phyloP scores from a whole-genome alignment of 345 rosid genomes.

The Heritiera fomes region DNA sequence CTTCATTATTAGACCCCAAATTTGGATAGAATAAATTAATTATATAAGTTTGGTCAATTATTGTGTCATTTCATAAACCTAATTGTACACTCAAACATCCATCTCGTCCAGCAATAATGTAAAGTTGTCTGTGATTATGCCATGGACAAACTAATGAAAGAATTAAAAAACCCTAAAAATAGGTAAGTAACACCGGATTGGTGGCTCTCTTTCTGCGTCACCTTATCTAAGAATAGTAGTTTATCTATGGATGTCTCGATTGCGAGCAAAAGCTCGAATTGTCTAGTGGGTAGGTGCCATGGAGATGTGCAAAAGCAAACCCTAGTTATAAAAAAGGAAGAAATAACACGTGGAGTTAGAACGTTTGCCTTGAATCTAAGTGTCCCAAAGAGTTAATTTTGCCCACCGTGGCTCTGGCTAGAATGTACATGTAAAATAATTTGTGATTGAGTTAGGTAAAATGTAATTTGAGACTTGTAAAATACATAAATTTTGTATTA shows the following conservation, averaged over 20 bases:
- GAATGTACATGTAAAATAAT: too few relatives aligned
- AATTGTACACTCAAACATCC: neutral
- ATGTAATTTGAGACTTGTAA: too few relatives aligned
- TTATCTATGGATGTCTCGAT: too few relatives aligned
- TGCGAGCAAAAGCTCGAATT: neutral
- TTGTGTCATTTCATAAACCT: conserved; percentile 4
- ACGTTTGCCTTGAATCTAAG: neutral
- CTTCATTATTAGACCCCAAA: neutral
- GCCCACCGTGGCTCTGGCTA: neutral
- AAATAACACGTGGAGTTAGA: neutral
- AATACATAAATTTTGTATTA: too few relatives aligned
- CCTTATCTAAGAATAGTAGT: neutral
- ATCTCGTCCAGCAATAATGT: neutral
- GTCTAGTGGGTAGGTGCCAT: neutral
- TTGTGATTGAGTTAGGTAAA: too few relatives aligned
- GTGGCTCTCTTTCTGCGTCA: neutral
- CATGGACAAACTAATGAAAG: neutral
- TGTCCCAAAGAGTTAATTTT: neutral
- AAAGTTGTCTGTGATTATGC: neutral
- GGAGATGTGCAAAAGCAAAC: neutral
- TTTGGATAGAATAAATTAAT: neutral
- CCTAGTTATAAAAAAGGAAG: neutral
- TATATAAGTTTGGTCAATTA: neutral
- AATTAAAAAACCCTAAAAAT: neutral
- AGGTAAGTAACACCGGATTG: neutral